Base-by-base conservation (phyloP, 148 eudicot genomes). In the Rhododendron kiyosumense region DNA sequence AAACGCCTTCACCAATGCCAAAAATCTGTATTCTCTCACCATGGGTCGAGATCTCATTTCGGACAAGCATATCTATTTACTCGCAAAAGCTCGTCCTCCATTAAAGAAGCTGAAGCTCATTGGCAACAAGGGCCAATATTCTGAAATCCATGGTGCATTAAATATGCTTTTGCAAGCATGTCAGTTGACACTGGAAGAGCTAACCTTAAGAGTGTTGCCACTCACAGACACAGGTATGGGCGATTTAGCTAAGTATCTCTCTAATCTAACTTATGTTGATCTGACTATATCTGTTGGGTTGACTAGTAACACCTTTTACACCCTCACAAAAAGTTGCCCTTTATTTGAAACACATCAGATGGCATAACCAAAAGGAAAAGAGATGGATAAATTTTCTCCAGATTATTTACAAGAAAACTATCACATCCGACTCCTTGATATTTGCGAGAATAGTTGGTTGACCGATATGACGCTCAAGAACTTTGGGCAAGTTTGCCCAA, bases 101-200 rank as follows among this genome's bases (percentile, higher is more conserved):
- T 54, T 54, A 17, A 54, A 54, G 61, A 54, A 54, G 61, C 7
- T 54, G 1, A 18, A 15, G 20, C 61, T 54, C 61, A 7, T 5
- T 20, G 8, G 8, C 26, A 4, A 1, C 2, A 0, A 0, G 65
- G 3, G 65, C n/a, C 2, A 6, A 0, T 5, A 59, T 20, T 7
- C 26, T 59, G 9, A 20, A 22, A 59, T 5, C 9, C 26, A 1
- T 59, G 65, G 65, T 59, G n/a, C 49, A 46, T 46, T 46, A 7
- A 46, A 46, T 0, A 46, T 46, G 49, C 49, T 46, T 46, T 46
- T 46, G 49, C 49, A 46, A 0, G n/a, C 65, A 59, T 59, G 65
- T 59, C 65, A 20, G 3, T 22, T 20, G 65, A 59, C 65, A 59
- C 7, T 20, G 65, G 26, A 59, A 59, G n/a, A 59, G 65, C n/a